Base-by-base conservation (phyloP, 2,329 filamentous ascomycete genomes). In the Microascus cirrosus region DNA sequence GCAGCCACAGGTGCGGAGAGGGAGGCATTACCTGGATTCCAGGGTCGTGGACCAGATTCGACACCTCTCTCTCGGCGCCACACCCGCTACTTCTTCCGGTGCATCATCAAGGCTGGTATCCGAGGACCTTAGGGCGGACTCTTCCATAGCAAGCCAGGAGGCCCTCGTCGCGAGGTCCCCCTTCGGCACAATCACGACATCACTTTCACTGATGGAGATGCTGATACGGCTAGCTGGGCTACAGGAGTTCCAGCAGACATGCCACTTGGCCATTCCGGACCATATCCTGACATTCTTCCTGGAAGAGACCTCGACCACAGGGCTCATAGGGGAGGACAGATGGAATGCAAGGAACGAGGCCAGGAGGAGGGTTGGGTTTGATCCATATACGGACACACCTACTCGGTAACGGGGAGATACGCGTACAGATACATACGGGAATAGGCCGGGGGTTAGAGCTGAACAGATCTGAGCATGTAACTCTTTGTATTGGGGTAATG, bases 251-350 rank as follows among this genome's bases (percentile, higher is more conserved):
- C 89, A 95, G 68, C 92, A 96, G 75, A 81, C 84, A 48, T 91
- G 89, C 0, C 91, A 96, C 65, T 80, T 96, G n/a, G 83, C 90
- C 7, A 94, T 95, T 61, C 89, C 89, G 1, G 92, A 96, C 67
- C 89, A 96, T 64, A 83, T 96, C 2, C 77, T 96, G 48, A 90
- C 87, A 56, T 95, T 95, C 73, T 96, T 96, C 73, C 77, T 96
- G 18, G 80, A 83, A 60, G 78, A 83, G 59, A 77, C 77, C 1
- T 82, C 79, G 7, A 78, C 77, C 2, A 79, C 77, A 4, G 77
- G 79, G 0, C 61, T 80, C 22, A 67, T 68, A 7, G 77, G 78
- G 3, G 73, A 77, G 59, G 73, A 73, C 3, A 71, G 73, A 54
- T 73, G 71, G 70, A 70, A 65, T 57, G 70, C 71, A n/a, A 70